Evolutionary conservation across 2,329 filamentous ascomycete genomes (phyloP), one percentile per base, ranked within the genome.

Genomic region (Alternaria sp.): DNA sequence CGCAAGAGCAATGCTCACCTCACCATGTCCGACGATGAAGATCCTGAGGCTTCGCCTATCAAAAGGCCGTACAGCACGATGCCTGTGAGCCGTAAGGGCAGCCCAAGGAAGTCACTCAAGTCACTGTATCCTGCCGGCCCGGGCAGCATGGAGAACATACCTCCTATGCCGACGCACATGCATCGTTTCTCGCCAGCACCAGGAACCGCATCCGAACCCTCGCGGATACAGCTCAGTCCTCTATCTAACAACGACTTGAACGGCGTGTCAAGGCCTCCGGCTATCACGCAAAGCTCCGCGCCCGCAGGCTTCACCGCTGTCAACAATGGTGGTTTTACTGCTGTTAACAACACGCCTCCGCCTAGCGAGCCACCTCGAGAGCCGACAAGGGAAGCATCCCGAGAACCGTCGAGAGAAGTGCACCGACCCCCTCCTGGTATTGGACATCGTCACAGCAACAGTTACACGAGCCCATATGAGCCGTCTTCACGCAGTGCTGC

Each of bases 1-100:
- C 73, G 76, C n/a, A 79, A 78, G 62, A 77, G 74, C 62, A 71
- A 72, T 32, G 71, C 69, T n/a, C 73, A 70, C 49, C 57, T 71
- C 21, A 74, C 73, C 5, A 17, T 69, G 5, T 79, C 76, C 10
- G 76, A 79, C 50, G 74, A 74, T 9, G 76, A 78, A 30, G 76
- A 74, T 4, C 59, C 69, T 43, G 63, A 67, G 6, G 53, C 65
- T 10, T 68, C 73, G 15, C 71, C 73, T 45, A 67, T 67, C 12
- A 78, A 77, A 67, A 71, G 75, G 9, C 70, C 67, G 0, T 77
- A 78, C 51, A 70, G 67, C 52, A 74, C 74, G 2, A 63, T 77
- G 64, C 73, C 76, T 3, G 52, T 63, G 52, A 71, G 59, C 52
- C 66, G 68, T 19, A 70, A 70, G 12, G 71, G 70, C 19, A 77